phyloP scores from a whole-genome alignment of 176 grass and related monocot species.

The Metroxylon sagu region DNA sequence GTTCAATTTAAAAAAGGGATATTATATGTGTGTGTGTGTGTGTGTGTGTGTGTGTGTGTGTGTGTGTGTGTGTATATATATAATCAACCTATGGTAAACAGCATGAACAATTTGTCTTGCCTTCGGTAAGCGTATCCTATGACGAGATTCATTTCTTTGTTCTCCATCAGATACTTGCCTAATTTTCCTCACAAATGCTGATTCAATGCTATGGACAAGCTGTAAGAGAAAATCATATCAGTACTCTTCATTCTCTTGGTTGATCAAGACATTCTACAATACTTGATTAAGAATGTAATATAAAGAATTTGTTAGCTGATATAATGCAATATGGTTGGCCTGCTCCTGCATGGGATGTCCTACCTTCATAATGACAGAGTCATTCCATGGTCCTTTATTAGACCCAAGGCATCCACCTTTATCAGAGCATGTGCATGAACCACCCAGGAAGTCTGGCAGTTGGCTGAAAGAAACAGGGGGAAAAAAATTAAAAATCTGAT shows the following conservation, averaged over 20 bases:
- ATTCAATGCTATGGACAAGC: slow-evolving; percentile 67
- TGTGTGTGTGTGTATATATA: too few relatives aligned
- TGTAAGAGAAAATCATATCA: slow-evolving; percentile 20
- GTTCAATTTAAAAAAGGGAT: background rate
- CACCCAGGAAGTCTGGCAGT: slow-evolving; percentile 42
- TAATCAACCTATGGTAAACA: too few relatives aligned
- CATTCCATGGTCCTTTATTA: slow-evolving; percentile 48
- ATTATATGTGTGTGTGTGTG: too few relatives aligned
- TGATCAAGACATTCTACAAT: background rate
- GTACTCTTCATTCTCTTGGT: slow-evolving; percentile 6
- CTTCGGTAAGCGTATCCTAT: slow-evolving; percentile 62
- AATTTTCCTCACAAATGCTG: slow-evolving; percentile 38
- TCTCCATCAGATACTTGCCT: slow-evolving; percentile 62
- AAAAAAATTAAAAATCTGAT: background rate
- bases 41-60: too few relatives aligned
- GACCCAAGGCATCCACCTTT: slow-evolving; percentile 39
- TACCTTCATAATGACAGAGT: slow-evolving; percentile 60
- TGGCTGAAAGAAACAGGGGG: slow-evolving; percentile 15
- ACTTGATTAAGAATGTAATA: too few relatives aligned
- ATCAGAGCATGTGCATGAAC: slow-evolving; percentile 27
- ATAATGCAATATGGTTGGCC: too few relatives aligned
- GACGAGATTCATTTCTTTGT: slow-evolving; percentile 44
- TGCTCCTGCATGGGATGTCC: background rate
- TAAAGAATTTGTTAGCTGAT: too few relatives aligned
- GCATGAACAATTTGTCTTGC: slow-evolving; percentile 33